Conservation (phyloP, 495 filamentous ascomycete genomes). For the Tuber aestivum region DNA sequence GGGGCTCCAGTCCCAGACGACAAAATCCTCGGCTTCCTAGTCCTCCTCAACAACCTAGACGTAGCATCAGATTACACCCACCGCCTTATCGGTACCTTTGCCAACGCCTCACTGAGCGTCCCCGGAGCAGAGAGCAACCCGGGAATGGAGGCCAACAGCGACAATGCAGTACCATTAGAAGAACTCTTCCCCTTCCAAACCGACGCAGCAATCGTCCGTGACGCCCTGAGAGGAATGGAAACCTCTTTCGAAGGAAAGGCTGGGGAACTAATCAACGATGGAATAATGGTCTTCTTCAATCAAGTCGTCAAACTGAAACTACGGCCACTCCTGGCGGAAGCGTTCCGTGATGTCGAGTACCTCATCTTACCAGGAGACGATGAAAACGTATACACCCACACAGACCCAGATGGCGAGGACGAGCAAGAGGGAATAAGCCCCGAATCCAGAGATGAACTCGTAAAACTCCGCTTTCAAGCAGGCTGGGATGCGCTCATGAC, state of each 20-base stretch:
- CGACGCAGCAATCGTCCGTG: conserved; percentile 61
- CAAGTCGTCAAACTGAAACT: conserved; percentile 81
- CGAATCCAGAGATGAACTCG: conserved; percentile 51
- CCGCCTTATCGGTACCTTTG: conserved; percentile 59
- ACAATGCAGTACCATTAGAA: conserved; percentile 47
- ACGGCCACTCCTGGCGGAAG: conserved; percentile 74
- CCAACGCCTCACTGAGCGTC: conserved; percentile 9
- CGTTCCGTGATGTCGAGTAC: conserved; percentile 91
- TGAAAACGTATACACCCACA: neutral
- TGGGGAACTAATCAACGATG: conserved; percentile 73
- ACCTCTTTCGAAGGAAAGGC: conserved; percentile 67
- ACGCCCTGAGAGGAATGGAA: conserved; percentile 62
- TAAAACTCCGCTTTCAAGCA: conserved; percentile 67
- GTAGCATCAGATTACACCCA: conserved; percentile 79
- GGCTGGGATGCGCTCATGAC: conserved; percentile 79
- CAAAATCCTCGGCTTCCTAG: conserved; percentile 74
- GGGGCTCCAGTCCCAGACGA: conserved; percentile 77
- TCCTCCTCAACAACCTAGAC: conserved; percentile 93
- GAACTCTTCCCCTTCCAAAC: conserved; percentile 71
- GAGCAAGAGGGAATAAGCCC: conserved; percentile 51
- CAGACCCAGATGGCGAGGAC: conserved; percentile 46
- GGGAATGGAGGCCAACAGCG: conserved; percentile 32
- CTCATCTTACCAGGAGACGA: conserved; percentile 37
- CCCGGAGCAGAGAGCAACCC: conserved; percentile 18
- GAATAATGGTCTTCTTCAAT: conserved; percentile 75